phyloP scores from a whole-genome alignment of 2,329 filamentous ascomycete genomes.

The Colletotrichum viniferum region DNA sequence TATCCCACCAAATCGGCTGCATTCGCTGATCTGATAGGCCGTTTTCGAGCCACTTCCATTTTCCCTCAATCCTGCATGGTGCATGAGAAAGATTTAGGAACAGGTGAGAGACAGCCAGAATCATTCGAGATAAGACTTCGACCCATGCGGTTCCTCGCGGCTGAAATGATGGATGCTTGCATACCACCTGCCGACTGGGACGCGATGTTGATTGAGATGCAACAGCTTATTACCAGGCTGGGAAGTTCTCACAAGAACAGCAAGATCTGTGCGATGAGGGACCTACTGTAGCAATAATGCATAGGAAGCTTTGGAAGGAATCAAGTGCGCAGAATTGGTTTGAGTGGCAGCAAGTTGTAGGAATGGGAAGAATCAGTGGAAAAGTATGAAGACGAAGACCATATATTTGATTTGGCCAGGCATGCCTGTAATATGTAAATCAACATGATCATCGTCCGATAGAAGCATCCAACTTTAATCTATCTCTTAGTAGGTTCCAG shows the following conservation, averaged over 20 bases:
- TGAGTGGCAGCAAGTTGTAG: background rate
- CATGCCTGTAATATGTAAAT: accelerated
- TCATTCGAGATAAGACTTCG: background rate
- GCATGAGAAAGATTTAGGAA: background rate
- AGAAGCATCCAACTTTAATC: background rate
- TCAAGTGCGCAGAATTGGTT: background rate
- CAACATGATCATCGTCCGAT: background rate
- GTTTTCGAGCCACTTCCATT: background rate
- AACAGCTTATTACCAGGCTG: background rate
- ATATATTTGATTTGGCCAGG: background rate
- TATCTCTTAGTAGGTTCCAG: background rate
- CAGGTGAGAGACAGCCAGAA: background rate
- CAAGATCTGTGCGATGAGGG: background rate
- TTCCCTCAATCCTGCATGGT: background rate
- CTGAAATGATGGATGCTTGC: background rate
- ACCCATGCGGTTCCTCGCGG: background rate
- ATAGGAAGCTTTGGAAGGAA: background rate
- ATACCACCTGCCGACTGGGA: background rate
- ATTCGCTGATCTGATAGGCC: background rate
- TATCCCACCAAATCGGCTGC: background rate
- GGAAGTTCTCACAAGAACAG: background rate
- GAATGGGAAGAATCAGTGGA: background rate
- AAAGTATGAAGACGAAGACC: background rate
- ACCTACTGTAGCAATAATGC: background rate
- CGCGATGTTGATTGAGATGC: background rate